These are phyloP conservation scores for Pterocarpus macrocarpus DNA, from an alignment of 306 rosid species.

Conservation along the genomic window DNA sequence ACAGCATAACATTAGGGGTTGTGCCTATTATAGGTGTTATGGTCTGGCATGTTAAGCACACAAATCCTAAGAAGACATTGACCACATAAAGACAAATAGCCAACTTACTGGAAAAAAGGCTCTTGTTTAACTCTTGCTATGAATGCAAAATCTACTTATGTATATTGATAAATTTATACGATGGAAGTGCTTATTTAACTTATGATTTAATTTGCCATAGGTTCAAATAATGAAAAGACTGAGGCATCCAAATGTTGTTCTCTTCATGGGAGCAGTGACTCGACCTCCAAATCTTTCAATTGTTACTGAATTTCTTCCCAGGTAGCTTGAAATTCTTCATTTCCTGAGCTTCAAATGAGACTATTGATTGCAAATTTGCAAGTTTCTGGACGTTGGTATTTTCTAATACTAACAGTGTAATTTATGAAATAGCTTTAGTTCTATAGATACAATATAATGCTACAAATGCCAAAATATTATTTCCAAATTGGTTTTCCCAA, in stretches of 20 bases:
- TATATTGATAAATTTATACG: conserved; percentile 21
- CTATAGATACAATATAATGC: neutral
- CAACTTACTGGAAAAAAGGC: neutral
- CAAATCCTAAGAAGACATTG: too few species aligned
- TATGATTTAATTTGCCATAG: conserved; percentile 58
- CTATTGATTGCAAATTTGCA: conserved; percentile 20
- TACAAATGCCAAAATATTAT: neutral
- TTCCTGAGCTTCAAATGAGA: conserved; percentile 17
- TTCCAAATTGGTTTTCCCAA: neutral
- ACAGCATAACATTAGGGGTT: neutral
- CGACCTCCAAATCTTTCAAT: conserved; percentile 92
- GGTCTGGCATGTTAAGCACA: too few species aligned
- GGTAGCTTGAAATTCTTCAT: conserved; percentile 59
- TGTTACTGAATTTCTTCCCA: conserved; percentile 94
- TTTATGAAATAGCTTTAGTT: conserved; percentile 21
- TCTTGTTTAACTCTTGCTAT: neutral
- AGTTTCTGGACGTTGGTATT: conserved; percentile 16
- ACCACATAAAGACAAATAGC: too few species aligned
- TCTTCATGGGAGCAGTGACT: conserved; percentile 97
- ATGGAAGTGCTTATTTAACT: conserved; percentile 40
- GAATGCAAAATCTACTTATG: conserved; percentile 8
- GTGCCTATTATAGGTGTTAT: neutral
- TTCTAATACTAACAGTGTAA: neutral
- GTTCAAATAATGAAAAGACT: conserved; percentile 90
- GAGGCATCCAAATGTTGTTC: conserved; percentile 98